Base-by-base conservation (phyloP, 805 yeast genomes). In the Candida suzukii region DNA sequence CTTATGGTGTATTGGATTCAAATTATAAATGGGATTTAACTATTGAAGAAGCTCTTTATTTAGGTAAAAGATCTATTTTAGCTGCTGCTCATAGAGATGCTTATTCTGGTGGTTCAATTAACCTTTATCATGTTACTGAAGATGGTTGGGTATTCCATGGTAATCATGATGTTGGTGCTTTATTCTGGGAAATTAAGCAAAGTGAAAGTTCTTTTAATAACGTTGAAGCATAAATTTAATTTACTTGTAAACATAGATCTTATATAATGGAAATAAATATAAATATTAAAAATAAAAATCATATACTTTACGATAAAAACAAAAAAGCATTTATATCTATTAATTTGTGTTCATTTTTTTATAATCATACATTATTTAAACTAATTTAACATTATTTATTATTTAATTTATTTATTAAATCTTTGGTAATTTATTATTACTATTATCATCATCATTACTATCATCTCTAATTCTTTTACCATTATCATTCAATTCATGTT, bases 81-180 rank as follows among this genome's bases (percentile, higher is more conserved):
- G 99, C 98, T 35, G 99, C 99, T 38, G 85, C 97, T 26, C 99
- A 93, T 61, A 84, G 99, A 75, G 99, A 93, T 64, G 99, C 98
- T 6, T 93, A 72, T 66, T 88, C 96, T 44, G 99, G 99, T 73
- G 98, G 98, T 52, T 86, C 96, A 2, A 79, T 91, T 49, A 93
- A 93, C 62, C 69, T 93, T 55, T 93, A 80, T 63, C 98, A 93
- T 60, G 91, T 93, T 45, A 83, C 93, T 25, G 96, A 88, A 66
- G 61, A 76, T 40, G 99, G 99, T 39, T 93, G 99, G 99, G 75
- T 75, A 29, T 93, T 77, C 70, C 97, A 93, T 59, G 99, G 99
- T 50, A 93, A 93, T 63, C 82, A 82, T 66, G 90, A 90, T 60
- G 95, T 88, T 49, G 96, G 95, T 46, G 78, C 84, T 35, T 72